These are phyloP conservation scores for Obba rivulosa DNA, from an alignment of 768 basidiomycete genomes.

Conservation along the genomic window DNA sequence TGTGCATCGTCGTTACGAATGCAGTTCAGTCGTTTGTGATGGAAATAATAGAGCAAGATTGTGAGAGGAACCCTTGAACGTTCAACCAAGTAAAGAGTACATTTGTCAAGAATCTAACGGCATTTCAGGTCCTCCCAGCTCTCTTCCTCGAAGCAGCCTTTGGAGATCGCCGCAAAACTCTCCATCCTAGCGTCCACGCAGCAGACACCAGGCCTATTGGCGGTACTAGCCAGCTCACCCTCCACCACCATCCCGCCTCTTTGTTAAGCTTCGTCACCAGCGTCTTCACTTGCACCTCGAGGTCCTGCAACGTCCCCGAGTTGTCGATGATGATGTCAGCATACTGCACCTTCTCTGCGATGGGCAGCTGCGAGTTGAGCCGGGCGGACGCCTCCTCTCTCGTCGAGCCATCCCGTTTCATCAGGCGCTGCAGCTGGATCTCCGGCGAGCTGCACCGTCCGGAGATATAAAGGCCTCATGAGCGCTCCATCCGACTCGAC, in stretches of 20 bases:
- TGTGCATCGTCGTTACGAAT: no score
- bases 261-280: constrained; percentile 36
- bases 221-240: constrained; percentile 57
- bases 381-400: constrained; percentile 66
- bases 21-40: not conserved
- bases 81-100: not conserved
- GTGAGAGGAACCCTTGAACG: not conserved
- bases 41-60: no score
- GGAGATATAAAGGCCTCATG: not conserved
- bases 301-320: constrained; percentile 66
- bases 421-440: constrained; percentile 79
- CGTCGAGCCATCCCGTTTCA: constrained; percentile 65
- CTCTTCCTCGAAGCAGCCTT: constrained; percentile 7
- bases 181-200: constrained; percentile 32
- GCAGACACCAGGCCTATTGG: constrained; percentile 48
- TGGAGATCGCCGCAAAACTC: constrained; percentile 18
- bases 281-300: constrained; percentile 49
- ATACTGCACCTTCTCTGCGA: constrained; percentile 73
- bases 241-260: constrained; percentile 53
- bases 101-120: not conserved
- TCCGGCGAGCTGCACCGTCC: constrained; percentile 57
- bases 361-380: constrained; percentile 75
- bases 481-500: not conserved
- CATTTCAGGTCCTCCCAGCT: not conserved
- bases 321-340: constrained; percentile 90